Base-by-base conservation (phyloP, 2,329 filamentous ascomycete species). In the Diaporthe citri region DNA sequence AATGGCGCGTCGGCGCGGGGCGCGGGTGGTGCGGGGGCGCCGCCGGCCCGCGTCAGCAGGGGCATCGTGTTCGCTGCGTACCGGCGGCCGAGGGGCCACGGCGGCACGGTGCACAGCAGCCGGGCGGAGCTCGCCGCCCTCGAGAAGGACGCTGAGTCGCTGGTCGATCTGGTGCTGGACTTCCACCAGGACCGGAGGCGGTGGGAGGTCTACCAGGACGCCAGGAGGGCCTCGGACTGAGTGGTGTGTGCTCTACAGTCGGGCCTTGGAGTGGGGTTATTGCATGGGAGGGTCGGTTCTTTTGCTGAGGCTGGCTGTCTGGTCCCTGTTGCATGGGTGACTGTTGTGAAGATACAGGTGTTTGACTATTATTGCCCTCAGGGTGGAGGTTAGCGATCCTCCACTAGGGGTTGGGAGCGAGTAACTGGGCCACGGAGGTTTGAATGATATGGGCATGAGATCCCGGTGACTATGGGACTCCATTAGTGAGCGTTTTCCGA, bases 31-130 rank as follows among this genome's bases (percentile, higher is more conserved):
- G 17, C 41, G 4, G 41, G 25, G 4, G 25, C 17, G 4, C 41
- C 41, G 36, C 10, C 36, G 36, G 36, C 36, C 41, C 73, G 75
- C 28, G 83, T 84, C 70, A 86, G 90, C 77, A 85, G 87, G 43
- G 89, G 89, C 60, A 87, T 91, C 74, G 86, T 90, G 7, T 91
- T 91, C 72, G 89, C 88, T 0, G 89, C 88, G 0, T 90, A 90
- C 77, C 85, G 88, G 31, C 87, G 87, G 76, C 87, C 87, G 22
- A 82, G 83, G 56, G 80, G 79, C 10, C 85, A 85, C 34, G 83
- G 83, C 22, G 80, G 79, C 41, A 81, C 82, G 55, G 79, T 83
- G 17, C 81, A 81, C 17, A 83, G 83, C 62, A 82, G 80, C 73
- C 79, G 82, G 15, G 81, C 82, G 10, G 87, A 89, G 77, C 85